Percentiles rank a stretch among this genome's conserved stretches.
phyloP scores from a whole-genome alignment of 352 stramenopile genomes.

The Globisporangium iwayamae region DNA sequence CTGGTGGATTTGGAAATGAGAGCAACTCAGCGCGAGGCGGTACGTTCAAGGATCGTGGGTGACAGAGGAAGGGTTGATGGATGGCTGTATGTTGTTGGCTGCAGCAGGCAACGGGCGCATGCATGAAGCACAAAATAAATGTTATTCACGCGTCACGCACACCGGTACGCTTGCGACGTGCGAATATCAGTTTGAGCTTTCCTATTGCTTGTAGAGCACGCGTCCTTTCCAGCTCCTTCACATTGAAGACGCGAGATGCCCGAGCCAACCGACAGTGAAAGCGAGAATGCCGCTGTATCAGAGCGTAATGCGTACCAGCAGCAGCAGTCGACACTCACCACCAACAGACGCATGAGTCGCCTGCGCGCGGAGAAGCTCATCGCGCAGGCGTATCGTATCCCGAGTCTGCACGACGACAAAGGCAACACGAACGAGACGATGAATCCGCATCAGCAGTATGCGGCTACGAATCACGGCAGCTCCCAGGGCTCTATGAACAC shows the following conservation, averaged over 20 bases:
- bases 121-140: no score
- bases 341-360: slow-evolving; percentile 27
- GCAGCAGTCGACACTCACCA: neutral
- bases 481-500: neutral
- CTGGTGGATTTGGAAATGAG: slow-evolving; percentile 1
- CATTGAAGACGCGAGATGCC: neutral
- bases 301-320: neutral
- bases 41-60: neutral
- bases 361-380: slow-evolving; percentile 45
- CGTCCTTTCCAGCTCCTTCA: neutral
- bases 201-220: neutral
- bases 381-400: slow-evolving; percentile 32
- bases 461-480: neutral
- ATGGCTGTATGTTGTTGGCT: neutral
- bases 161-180: no score
- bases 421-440: neutral
- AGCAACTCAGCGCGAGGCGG: neutral
- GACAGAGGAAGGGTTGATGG: neutral
- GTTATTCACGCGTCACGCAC: no score
- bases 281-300: neutral
- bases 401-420: neutral
- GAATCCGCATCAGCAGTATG: neutral
- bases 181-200: neutral
- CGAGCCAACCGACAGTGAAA: neutral
- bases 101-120: neutral